These are phyloP conservation scores for Acaromyces ingoldii DNA, from an alignment of 1,284 basidiomycete genomes.

Conservation along the genomic window DNA sequence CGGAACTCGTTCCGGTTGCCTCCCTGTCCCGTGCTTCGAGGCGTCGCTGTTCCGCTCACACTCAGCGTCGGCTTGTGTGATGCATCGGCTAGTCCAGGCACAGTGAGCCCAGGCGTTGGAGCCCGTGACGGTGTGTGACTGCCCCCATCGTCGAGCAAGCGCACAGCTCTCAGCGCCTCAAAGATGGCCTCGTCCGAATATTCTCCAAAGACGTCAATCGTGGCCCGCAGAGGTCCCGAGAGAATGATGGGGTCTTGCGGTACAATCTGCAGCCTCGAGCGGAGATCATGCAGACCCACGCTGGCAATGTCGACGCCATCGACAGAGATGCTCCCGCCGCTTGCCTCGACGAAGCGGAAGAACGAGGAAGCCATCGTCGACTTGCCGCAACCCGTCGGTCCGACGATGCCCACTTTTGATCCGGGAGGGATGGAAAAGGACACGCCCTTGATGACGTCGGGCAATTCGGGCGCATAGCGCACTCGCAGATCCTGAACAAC, in stretches of 20 bases:
- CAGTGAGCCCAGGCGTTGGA: too few relatives aligned
- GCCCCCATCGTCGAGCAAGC: not conserved
- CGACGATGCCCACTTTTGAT: constrained; percentile 81
- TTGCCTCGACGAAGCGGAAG: constrained; percentile 39
- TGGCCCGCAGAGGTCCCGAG: constrained; percentile 39
- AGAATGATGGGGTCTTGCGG: constrained; percentile 51
- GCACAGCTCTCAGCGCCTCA: constrained; percentile 14
- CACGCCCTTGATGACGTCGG: constrained; percentile 56
- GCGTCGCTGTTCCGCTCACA: too few relatives aligned
- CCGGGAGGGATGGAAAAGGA: constrained; percentile 59
- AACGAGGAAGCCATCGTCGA: constrained; percentile 40
- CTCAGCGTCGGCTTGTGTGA: not conserved
- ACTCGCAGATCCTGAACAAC: constrained; percentile 54
- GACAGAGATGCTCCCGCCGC: constrained; percentile 26
- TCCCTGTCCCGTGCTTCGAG: too few relatives aligned
- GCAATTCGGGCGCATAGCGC: constrained; percentile 55
- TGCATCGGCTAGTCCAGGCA: not conserved
- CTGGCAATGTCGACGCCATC: constrained; percentile 54
- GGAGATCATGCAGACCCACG: constrained; percentile 54
- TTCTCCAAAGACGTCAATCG: constrained; percentile 35
- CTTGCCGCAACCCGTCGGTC: constrained; percentile 57
- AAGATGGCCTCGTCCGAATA: constrained; percentile 29
- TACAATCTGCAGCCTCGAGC: constrained; percentile 57
- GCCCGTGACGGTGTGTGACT: not conserved
- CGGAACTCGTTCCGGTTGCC: constrained; percentile 6